phyloP scores from a whole-genome alignment of 768 basidiomycete genomes.

The Amanita rimosa region DNA sequence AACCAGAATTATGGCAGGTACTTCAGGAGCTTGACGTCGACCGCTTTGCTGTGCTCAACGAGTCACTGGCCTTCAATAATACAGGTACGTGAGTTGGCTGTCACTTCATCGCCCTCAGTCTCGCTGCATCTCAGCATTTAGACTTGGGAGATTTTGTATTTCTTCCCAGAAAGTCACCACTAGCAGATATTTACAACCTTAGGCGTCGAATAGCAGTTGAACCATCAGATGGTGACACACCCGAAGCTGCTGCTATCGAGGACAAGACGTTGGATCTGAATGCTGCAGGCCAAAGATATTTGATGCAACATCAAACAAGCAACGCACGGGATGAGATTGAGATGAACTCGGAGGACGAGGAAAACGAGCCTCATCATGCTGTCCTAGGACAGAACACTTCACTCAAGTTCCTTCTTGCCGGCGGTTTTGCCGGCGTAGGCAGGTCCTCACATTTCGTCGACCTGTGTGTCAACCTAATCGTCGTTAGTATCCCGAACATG shows the following conservation, averaged over 20 bases:
- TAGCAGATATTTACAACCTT: conserved; percentile 77
- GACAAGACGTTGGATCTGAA: conserved; percentile 17
- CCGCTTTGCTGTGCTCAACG: conserved; percentile 48
- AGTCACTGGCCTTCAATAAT: conserved; percentile 37
- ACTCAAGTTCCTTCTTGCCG: conserved; percentile 84
- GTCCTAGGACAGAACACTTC: conserved; percentile 64
- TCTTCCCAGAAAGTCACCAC: conserved; percentile 69
- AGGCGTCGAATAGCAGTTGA: conserved; percentile 57
- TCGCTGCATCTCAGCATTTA: too few relatives aligned
- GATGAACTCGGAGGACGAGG: conserved; percentile 44
- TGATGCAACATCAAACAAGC: conserved; percentile 14
- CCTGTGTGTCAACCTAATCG: conserved; percentile 17
- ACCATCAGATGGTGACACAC: conserved; percentile 36
- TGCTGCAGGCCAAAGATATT: conserved; percentile 10
- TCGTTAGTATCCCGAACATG: conserved; percentile 82
- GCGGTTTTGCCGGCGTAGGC: conserved; percentile 93
- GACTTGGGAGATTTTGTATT: conserved; percentile 69
- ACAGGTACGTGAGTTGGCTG: conserved; percentile 69
- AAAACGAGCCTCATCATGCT: conserved; percentile 46
- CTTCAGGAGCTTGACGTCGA: conserved; percentile 88
- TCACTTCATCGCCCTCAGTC: too few relatives aligned
- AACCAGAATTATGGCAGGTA: conserved; percentile 77
- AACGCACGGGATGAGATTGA: conserved; percentile 31
- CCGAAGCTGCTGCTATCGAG: conserved; percentile 63
- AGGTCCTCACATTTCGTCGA: conserved; percentile 27